Conservation (phyloP, 192 early-diverging fungal species). For the Backusella psychrophila region DNA sequence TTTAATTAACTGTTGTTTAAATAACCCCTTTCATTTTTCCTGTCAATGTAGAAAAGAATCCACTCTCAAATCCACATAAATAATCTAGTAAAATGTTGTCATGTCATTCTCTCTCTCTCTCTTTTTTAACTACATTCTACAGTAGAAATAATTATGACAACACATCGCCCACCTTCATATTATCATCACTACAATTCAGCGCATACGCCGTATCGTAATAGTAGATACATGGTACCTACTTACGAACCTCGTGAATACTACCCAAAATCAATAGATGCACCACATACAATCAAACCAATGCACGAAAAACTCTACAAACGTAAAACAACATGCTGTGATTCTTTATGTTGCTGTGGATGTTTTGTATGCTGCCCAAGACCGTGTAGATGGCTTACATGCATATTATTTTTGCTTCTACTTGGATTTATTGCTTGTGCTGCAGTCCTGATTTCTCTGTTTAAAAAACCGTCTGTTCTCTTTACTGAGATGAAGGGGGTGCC, state of each 20-base stretch:
- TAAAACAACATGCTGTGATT: constrained; percentile 23
- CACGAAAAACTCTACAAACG: constrained; percentile 9
- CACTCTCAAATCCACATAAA: background rate
- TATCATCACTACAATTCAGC: background rate
- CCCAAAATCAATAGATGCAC: background rate
- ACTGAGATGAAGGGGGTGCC: constrained; percentile 14
- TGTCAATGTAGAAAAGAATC: background rate
- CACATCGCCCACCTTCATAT: background rate
- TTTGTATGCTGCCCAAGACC: constrained; percentile 35
- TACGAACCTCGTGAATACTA: background rate
- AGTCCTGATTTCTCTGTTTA: constrained; percentile 43
- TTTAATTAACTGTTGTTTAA: constrained; percentile 2
- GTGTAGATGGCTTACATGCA: constrained; percentile 38
- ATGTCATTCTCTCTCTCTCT: background rate
- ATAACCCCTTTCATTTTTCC: background rate
- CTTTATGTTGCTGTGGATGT: constrained; percentile 35
- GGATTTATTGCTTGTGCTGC: constrained; percentile 36
- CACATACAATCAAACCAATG: background rate
- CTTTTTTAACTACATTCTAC: background rate
- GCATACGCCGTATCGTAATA: background rate
- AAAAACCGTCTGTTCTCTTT: constrained; percentile 34
- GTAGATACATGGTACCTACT: background rate
- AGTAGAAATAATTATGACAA: background rate
- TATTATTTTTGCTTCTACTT: constrained; percentile 37
- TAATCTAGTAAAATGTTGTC: background rate